These are phyloP conservation scores for Verbascum thapsus DNA, from an alignment of 257 asterid genomes.

Conservation along the genomic window DNA sequence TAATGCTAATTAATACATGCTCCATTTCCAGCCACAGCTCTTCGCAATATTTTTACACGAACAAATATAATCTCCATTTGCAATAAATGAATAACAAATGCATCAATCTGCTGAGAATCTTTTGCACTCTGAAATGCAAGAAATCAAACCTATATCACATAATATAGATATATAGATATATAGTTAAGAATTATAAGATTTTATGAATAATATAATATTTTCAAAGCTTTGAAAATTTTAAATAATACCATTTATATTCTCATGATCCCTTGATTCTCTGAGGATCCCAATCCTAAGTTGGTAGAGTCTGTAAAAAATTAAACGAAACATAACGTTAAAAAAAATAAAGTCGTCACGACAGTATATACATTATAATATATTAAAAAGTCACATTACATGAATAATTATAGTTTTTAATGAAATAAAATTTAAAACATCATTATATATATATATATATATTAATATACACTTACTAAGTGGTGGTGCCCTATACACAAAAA, in stretches of 20 bases:
- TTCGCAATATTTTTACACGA: too few relatives aligned
- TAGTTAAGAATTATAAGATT: too few relatives aligned
- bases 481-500: constrained; percentile 56
- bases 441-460: background rate
- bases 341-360: constrained; percentile 5
- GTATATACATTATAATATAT: constrained; percentile 3
- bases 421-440: background rate
- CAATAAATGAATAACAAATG: too few relatives aligned
- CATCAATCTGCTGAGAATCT: too few relatives aligned
- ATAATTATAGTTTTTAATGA: background rate
- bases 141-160: too few relatives aligned
- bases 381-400: background rate
- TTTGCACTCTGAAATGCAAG: too few relatives aligned
- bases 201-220: too few relatives aligned
- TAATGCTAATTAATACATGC: too few relatives aligned
- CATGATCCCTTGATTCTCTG: constrained; percentile 35
- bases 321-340: background rate
- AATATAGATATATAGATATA: too few relatives aligned
- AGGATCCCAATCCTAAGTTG: constrained; percentile 17
- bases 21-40: too few relatives aligned
- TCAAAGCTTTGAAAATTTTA: background rate
- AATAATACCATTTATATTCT: constrained; percentile 41
- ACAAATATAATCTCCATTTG: too few relatives aligned
- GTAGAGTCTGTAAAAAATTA: constrained; percentile 7
- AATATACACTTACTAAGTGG: constrained; percentile 45